Evolutionary conservation across 768 basidiomycete genomes (phyloP), one percentile per base, ranked within the genome.

Genomic region (Tylopilus felleus): DNA sequence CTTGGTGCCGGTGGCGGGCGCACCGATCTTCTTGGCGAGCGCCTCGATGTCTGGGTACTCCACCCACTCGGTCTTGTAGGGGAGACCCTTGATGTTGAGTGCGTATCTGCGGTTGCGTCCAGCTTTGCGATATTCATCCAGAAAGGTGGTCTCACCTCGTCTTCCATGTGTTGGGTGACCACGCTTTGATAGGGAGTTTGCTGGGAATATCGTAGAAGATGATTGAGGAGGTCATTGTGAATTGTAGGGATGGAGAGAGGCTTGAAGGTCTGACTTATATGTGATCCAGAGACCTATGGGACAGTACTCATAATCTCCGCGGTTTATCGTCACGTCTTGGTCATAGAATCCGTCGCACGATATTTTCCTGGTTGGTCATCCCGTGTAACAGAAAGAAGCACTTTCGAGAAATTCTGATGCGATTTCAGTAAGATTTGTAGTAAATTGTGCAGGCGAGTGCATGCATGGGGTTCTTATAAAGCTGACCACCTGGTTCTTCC

Each of bases 111-210:
- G 35, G 12, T 21, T 29, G 39, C 2, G 6, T 31, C 52, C 19
- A 56, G 46, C 22, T 16, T 8, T 17, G 33, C 19, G 27, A 43
- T 38, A 19, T 21, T 29, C 7, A 12, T 25, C 6, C 25, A 38
- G 8, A 44, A 13, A 5, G 7, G n/a, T 10, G 35, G 8, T 51
- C 67, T 47, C 39, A 75, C 79, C 80, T 60, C 13, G 67, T 65
- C 61, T 76, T 79, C 75, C 74, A 77, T 31, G 75, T 74, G 53
- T 78, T 80, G 8, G 77, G 74, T 5, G 76, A 75, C 73, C 75
- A 79, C 8, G 72, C 67, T 5, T 62, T 65, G 44, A 8, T 49
- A 1, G 60, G 50, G 6, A 68, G 47, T 38, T 59, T 67, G 33
- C 71, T 69, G 21, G 75, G 73, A 39, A 81, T 73, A 51, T 80